A percentile compares a stretch with the other conserved stretches of the same genome.
phyloP scores from a whole-genome alignment of 2,329 filamentous ascomycete species.

The Phaeosphaeriaceae sp. region DNA sequence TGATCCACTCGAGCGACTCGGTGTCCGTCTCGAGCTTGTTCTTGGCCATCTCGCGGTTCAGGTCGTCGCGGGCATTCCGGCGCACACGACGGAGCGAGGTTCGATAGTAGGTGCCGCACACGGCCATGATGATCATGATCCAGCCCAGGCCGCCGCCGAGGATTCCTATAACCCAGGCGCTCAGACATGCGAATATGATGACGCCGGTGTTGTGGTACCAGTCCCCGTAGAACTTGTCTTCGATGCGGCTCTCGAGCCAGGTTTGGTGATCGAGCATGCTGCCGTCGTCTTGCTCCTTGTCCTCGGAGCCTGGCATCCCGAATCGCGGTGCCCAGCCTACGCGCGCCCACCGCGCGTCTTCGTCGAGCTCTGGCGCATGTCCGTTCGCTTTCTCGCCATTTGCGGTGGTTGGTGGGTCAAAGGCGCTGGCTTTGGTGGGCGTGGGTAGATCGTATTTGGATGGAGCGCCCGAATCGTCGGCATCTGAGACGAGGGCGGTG shows the following conservation, averaged over 20 bases:
- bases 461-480: conserved; percentile 46
- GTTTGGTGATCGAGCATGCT: conserved; percentile 87
- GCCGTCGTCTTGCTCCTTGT: conserved; percentile 62
- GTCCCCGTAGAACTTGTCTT: conserved; percentile 92
- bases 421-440: conserved; percentile 72
- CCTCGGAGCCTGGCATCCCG: conserved; percentile 62
- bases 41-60: conserved; percentile 87
- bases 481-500: conserved; percentile 78
- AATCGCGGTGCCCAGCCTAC: conserved; percentile 92
- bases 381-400: conserved; percentile 59
- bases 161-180: conserved; percentile 87
- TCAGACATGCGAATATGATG: conserved; percentile 89
- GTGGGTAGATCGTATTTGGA: conserved; percentile 80
- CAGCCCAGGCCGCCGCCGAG: conserved; percentile 91
- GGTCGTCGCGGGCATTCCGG: conserved; percentile 94
- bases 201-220: conserved; percentile 99
- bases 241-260: conserved; percentile 80
- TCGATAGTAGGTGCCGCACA: conserved; percentile 93
- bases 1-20: conserved; percentile 98
- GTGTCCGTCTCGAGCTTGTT: conserved; percentile 86
- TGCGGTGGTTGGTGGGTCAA: conserved; percentile 59
- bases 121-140: conserved; percentile 91
- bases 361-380: conserved; percentile 61
- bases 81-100: conserved; percentile 93
- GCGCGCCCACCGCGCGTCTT: conserved; percentile 56